A percentile compares a stretch with the other conserved stretches of the same genome.
phyloP scores from a whole-genome alignment of 768 basidiomycete species.

The Paxillus involutus region DNA sequence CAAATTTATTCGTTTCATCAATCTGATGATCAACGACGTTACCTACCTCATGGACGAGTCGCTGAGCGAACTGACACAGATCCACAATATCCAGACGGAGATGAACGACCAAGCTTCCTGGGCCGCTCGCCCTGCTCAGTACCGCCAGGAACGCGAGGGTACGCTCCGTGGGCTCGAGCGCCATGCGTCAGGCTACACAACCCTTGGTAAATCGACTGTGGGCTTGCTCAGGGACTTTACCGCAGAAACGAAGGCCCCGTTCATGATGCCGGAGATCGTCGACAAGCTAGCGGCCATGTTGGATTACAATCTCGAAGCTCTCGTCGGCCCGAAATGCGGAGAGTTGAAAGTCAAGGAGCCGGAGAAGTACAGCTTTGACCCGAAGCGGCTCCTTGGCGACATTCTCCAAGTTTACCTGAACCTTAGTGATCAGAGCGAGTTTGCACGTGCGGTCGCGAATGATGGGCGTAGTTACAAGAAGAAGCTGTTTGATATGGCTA shows the following conservation, averaged over 20 bases:
- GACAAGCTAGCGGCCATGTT: conserved; percentile 95
- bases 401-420: conserved; percentile 91
- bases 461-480: conserved; percentile 92
- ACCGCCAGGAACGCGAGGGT: conserved; percentile 82
- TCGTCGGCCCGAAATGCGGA: conserved; percentile 86
- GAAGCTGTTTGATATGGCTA: conserved; percentile 80
- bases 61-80: conserved; percentile 82
- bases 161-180: conserved; percentile 80
- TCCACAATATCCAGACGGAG: conserved; percentile 81
- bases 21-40: conserved; percentile 98
- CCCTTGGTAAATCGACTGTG: conserved; percentile 86
- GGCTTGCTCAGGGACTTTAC: conserved; percentile 90
- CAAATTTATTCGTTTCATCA: conserved; percentile 93
- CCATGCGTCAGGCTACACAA: conserved; percentile 82
- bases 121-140: conserved; percentile 60
- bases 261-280: conserved; percentile 96
- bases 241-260: conserved; percentile 86
- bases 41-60: conserved; percentile 98
- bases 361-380: conserved; percentile 88
- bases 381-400: conserved; percentile 77
- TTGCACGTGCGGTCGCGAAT: conserved; percentile 84
- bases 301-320: conserved; percentile 87
- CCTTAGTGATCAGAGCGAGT: conserved; percentile 74
- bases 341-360: conserved; percentile 83
- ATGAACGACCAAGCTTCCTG: conserved; percentile 78